These are phyloP conservation scores for Alternaria longipes DNA, from an alignment of 2,329 filamentous ascomycete genomes.

Conservation along the genomic window DNA sequence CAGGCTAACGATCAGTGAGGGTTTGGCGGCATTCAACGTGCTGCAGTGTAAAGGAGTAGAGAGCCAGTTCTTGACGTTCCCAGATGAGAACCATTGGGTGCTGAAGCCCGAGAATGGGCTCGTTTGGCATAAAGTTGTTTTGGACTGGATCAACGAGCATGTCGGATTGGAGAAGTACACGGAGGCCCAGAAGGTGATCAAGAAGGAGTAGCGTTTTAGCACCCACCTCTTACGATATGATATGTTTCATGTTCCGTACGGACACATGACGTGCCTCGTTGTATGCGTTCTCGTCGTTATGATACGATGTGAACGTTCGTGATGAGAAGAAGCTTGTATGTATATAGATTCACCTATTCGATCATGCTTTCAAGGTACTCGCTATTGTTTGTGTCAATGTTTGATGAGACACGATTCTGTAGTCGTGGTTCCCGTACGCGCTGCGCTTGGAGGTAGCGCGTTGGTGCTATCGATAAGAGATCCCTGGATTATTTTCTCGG, in stretches of 20 bases:
- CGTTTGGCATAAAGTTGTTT: conserved; percentile 86
- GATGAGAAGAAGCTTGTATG: not conserved
- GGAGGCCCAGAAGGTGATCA: conserved; percentile 25
- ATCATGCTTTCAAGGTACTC: no score
- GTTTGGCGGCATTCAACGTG: conserved; percentile 84
- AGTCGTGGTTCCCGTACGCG: not conserved
- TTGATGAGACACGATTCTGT: not conserved
- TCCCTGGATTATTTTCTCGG: conserved; percentile 20
- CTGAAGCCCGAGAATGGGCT: conserved; percentile 90
- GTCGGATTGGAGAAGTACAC: conserved; percentile 61
- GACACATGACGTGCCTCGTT: not conserved
- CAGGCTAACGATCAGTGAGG: conserved; percentile 83
- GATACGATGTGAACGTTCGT: no score
- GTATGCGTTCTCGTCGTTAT: no score
- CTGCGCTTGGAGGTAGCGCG: conserved; percentile 3
- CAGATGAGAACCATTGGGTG: conserved; percentile 84
- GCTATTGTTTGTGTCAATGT: no score
- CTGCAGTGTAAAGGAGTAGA: conserved; percentile 78
- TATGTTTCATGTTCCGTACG: not conserved
- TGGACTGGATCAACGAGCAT: conserved; percentile 76
- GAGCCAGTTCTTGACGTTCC: conserved; percentile 82
- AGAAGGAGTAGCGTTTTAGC: not conserved
- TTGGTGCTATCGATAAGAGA: conserved; percentile 19
- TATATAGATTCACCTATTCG: not conserved
- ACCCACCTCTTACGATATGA: not conserved